Percentiles rank a stretch among this genome's conserved stretches.
These are phyloP conservation scores for Anthostomella pinea DNA, from an alignment of 2,329 filamentous ascomycete genomes.

Conservation along the genomic window DNA sequence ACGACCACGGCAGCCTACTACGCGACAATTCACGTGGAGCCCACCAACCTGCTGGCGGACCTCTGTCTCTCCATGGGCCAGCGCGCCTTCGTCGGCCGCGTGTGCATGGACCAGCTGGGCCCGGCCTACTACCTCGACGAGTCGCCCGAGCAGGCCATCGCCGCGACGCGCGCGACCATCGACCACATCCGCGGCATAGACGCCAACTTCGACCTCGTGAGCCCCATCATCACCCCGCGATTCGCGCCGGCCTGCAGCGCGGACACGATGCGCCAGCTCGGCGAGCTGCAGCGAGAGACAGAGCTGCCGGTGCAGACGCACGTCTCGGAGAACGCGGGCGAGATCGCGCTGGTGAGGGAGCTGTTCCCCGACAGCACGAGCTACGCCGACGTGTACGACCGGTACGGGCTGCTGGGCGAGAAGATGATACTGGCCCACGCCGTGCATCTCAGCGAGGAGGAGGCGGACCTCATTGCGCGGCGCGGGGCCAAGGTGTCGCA, in stretches of 20 bases:
- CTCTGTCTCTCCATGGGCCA: slow-evolving; percentile 80
- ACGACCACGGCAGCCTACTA: slow-evolving; percentile 96
- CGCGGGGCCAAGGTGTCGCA: slow-evolving; percentile 70
- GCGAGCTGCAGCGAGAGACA: slow-evolving; percentile 59
- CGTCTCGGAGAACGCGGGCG: slow-evolving; percentile 76
- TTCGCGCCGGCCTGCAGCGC: slow-evolving; percentile 63
- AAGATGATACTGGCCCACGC: slow-evolving; percentile 84
- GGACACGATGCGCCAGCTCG: slow-evolving; percentile 62
- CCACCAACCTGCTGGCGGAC: slow-evolving; percentile 88
- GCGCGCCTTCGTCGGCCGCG: slow-evolving; percentile 83
- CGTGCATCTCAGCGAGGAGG: slow-evolving; percentile 68
- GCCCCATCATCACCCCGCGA: slow-evolving; percentile 74
- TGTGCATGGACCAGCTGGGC: slow-evolving; percentile 86
- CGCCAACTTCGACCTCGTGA: slow-evolving; percentile 60
- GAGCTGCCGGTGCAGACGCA: slow-evolving; percentile 80
- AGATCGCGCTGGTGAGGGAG: slow-evolving; percentile 67
- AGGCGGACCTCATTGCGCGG: slow-evolving; percentile 61
- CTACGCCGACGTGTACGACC: slow-evolving; percentile 81
- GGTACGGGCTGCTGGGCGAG: slow-evolving; percentile 62
- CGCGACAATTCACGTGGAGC: slow-evolving; percentile 79
- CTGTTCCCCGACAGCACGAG: slow-evolving; percentile 63
- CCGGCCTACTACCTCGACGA: slow-evolving; percentile 80
- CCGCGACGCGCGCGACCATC: slow-evolving; percentile 58
- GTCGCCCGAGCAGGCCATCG: slow-evolving; percentile 54
- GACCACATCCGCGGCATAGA: slow-evolving; percentile 67